Evolutionary conservation across 805 yeast species (phyloP).

Genomic region (Myxozyma mucilagina): DNA sequence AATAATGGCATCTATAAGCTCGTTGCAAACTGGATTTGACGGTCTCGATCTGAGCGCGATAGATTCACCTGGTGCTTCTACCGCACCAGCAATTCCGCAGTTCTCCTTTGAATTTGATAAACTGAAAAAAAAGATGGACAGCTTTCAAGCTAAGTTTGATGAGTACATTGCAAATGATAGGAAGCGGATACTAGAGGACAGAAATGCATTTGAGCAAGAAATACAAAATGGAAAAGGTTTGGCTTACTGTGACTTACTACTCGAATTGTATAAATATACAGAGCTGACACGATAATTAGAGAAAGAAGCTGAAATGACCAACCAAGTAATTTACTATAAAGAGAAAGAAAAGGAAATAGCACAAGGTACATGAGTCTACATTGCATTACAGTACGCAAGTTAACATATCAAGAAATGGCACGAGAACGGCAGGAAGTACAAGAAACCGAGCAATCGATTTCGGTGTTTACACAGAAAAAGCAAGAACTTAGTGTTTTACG

Average conservation of each 20-base stretch:
- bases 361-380: conserved; percentile 3
- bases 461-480: conserved; percentile 32
- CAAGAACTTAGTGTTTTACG: conserved; percentile 33
- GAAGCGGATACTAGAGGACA: conserved; percentile 34
- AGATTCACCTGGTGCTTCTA: conserved; percentile 6
- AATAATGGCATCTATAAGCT: conserved; percentile 12
- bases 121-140: conserved; percentile 44
- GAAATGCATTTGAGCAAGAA: conserved; percentile 31
- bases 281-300: conserved; percentile 13
- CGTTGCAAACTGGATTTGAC: conserved; percentile 11
- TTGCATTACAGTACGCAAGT: neutral
- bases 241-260: neutral
- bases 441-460: conserved; percentile 35
- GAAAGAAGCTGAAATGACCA: conserved; percentile 37
- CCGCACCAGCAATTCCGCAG: conserved; percentile 31
- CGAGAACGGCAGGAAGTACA: conserved; percentile 35
- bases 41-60: neutral
- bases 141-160: conserved; percentile 46
- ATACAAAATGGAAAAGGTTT: conserved; percentile 29
- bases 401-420: conserved; percentile 22
- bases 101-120: conserved; percentile 40
- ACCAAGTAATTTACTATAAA: conserved; percentile 38
- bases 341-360: conserved; percentile 29
- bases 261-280: neutral
- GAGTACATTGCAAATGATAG: conserved; percentile 40